Evolutionary conservation across 352 stramenopile species (phyloP).

Genomic region (Phytophthora multivora): DNA sequence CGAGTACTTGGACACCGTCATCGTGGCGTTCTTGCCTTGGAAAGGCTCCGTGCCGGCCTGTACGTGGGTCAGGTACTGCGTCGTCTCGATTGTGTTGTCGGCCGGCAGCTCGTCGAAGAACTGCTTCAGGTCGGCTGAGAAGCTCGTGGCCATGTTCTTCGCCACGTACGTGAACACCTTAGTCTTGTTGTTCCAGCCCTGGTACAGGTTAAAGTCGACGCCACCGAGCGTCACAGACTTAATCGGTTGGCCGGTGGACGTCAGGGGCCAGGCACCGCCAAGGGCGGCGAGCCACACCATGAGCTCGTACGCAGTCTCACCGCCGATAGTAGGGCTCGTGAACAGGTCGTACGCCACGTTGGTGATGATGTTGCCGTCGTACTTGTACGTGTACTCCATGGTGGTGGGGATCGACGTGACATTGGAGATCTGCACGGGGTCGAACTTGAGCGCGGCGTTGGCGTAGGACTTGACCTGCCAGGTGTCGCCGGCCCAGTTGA

Average conservation of each 20-base stretch:
- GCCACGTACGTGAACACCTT: conserved; percentile 42
- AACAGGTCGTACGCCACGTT: conserved; percentile 46
- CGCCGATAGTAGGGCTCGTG: conserved; percentile 24
- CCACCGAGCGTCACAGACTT: conserved; percentile 21
- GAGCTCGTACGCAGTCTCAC: conserved; percentile 37
- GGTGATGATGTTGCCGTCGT: conserved; percentile 34
- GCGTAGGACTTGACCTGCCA: conserved; percentile 51
- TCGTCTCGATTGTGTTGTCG: conserved; percentile 27
- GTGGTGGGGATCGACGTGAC: conserved; percentile 41
- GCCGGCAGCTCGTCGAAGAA: conserved; percentile 33
- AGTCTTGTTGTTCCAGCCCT: conserved; percentile 32
- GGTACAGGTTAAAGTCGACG: conserved; percentile 33
- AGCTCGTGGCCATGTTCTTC: conserved; percentile 13
- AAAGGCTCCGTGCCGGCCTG: conserved; percentile 40
- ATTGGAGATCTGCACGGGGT: conserved; percentile 31
- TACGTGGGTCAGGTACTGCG: conserved; percentile 36
- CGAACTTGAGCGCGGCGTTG: conserved; percentile 42
- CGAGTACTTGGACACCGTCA: conserved; percentile 31
- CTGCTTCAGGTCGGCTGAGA: conserved; percentile 32
- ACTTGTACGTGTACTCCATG: conserved; percentile 38
- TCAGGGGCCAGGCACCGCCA: conserved; percentile 32
- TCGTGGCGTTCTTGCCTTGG: conserved; percentile 30
- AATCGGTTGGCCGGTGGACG: conserved; percentile 28
- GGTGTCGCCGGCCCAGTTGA: conserved; percentile 36
- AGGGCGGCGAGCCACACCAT: conserved; percentile 40